These are phyloP conservation scores for Luffa acutangula DNA, from an alignment of 306 rosid species.

Conservation along the genomic window DNA sequence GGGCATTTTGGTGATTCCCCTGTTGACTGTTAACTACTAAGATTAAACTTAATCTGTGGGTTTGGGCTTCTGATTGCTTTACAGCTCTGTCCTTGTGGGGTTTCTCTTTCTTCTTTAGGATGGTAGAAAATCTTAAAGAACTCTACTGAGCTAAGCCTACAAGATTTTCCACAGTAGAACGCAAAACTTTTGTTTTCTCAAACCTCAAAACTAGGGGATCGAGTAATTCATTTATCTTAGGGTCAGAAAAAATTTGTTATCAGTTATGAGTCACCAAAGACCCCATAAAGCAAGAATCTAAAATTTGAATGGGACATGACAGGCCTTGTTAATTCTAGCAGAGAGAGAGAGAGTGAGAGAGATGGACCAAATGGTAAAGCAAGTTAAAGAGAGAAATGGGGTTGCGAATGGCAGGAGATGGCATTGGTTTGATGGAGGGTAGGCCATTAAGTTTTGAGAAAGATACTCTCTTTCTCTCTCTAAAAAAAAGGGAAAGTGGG, in stretches of 20 bases:
- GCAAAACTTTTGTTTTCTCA: background rate
- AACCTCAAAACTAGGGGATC: background rate
- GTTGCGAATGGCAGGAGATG: constrained; percentile 25
- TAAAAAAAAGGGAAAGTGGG: constrained; percentile 29
- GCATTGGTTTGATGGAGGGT: constrained; percentile 36
- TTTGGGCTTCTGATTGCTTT: background rate
- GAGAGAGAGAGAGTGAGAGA: constrained; percentile 16
- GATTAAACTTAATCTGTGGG: background rate
- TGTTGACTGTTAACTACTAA: background rate
- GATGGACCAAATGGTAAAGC: constrained; percentile 27
- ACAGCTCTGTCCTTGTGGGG: background rate
- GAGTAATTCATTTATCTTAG: background rate
- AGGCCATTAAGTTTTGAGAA: constrained; percentile 19
- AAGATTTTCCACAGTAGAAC: background rate
- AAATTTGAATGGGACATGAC: constrained; percentile 41
- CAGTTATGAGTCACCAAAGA: constrained; percentile 3
- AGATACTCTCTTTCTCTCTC: constrained; percentile 6
- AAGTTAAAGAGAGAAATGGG: constrained; percentile 28
- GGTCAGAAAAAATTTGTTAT: background rate
- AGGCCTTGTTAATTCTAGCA: constrained; percentile 13
- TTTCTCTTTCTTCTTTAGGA: background rate
- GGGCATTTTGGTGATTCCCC: constrained; percentile 1
- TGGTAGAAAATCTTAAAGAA: background rate
- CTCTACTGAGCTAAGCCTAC: background rate
- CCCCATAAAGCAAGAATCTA: constrained; percentile 27